Evolutionary conservation across 164 flowering plant species (phyloP).

Genomic region (Berberis vulgaris): DNA sequence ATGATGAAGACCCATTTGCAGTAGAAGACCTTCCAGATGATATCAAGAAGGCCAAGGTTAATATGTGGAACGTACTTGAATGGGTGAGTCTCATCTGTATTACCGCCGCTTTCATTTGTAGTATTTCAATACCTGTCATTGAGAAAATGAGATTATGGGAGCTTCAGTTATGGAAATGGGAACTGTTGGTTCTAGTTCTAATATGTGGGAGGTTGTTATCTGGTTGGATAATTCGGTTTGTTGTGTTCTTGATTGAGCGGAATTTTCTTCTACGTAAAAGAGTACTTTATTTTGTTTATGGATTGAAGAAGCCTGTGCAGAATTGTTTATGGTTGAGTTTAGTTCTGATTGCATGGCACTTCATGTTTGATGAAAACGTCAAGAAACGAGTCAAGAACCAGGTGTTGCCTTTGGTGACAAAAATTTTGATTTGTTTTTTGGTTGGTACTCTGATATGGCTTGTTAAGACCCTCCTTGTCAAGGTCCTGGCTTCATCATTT

Average conservation of each 20-base stretch:
- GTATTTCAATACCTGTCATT: slow-evolving; percentile 25
- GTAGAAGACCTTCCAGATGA: slow-evolving; percentile 47
- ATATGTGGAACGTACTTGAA: slow-evolving; percentile 24
- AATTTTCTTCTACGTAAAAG: slow-evolving; percentile 54
- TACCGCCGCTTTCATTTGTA: slow-evolving; percentile 29
- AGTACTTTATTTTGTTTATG: slow-evolving; percentile 69
- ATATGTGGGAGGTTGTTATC: slow-evolving; percentile 64
- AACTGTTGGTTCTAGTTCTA: slow-evolving; percentile 44
- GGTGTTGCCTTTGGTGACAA: slow-evolving; percentile 40
- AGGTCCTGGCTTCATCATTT: slow-evolving; percentile 46
- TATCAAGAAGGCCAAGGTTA: slow-evolving; percentile 24
- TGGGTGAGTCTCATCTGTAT: slow-evolving; percentile 44
- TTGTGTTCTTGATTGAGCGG: slow-evolving; percentile 52
- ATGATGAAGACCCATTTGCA: slow-evolving; percentile 43
- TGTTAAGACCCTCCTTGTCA: slow-evolving; percentile 45
- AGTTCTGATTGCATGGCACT: slow-evolving; percentile 53
- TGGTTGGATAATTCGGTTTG: slow-evolving; percentile 54
- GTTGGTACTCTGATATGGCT: slow-evolving; percentile 45
- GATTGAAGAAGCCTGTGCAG: slow-evolving; percentile 55
- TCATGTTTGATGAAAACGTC: slow-evolving; percentile 41
- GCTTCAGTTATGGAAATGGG: slow-evolving; percentile 72
- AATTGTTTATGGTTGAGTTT: slow-evolving; percentile 61
- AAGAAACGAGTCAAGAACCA: slow-evolving; percentile 23
- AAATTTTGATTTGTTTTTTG: slow-evolving; percentile 43
- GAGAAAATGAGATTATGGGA: slow-evolving; percentile 26